Evolutionary conservation across 1,284 basidiomycete species (phyloP).

Genomic region (Cryptococcus deneoformans): DNA sequence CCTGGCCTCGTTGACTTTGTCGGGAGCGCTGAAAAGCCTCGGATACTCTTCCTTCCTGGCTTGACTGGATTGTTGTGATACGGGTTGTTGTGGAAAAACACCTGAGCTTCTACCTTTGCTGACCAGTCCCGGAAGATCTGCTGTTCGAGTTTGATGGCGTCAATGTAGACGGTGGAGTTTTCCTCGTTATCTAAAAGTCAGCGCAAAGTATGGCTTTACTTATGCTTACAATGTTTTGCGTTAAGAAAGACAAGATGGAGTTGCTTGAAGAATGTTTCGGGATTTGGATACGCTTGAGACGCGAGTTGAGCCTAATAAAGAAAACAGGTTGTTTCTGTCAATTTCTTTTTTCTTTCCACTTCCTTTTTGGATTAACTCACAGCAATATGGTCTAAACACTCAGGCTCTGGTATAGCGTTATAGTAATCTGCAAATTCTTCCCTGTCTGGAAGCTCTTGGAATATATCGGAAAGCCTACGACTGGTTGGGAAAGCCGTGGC

Average conservation of each 20-base stretch:
- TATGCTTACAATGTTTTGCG: conserved; percentile 46
- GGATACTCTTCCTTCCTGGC: conserved; percentile 1
- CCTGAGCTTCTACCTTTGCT: conserved; percentile 12
- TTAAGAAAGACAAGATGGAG: conserved; percentile 49
- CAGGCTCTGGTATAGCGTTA: conserved; percentile 45
- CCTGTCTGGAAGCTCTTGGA: conserved; percentile 40
- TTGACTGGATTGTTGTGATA: conserved; percentile 13
- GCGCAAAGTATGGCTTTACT: neutral
- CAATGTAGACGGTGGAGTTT: conserved; percentile 36
- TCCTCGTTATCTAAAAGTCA: conserved; percentile 44
- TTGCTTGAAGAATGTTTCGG: conserved; percentile 45
- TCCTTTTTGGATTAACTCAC: conserved; percentile 23
- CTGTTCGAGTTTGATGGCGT: conserved; percentile 41
- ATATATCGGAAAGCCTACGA: conserved; percentile 35
- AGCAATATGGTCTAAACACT: conserved; percentile 43
- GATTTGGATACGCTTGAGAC: conserved; percentile 25
- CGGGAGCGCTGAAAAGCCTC: no score
- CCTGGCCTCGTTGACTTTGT: no score
- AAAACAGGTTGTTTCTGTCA: no score
- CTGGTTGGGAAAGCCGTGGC: conserved; percentile 13
- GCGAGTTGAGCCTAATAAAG: conserved; percentile 34
- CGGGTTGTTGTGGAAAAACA: conserved; percentile 12
- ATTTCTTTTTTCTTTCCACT: neutral
- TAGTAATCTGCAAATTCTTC: conserved; percentile 44
- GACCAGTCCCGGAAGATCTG: conserved; percentile 35